Conservation (phyloP, 2,329 filamentous ascomycete species). For the Pseudogymnoascus sp. region DNA sequence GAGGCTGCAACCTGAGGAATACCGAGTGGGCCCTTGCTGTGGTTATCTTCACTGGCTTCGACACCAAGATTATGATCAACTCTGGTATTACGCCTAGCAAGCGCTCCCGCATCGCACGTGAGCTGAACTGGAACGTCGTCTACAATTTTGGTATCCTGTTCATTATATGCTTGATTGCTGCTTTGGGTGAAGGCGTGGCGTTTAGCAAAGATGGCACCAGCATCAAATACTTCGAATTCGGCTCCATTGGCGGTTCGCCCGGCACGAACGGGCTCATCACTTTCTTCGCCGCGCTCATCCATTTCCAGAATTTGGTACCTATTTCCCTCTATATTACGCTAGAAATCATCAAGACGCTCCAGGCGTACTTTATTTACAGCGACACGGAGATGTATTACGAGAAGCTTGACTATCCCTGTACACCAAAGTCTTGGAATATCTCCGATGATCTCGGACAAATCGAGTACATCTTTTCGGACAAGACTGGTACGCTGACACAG, state of each 20-base stretch:
- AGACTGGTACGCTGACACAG: constrained; percentile 82
- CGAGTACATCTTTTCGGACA: constrained; percentile 97
- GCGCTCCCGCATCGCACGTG: constrained; percentile 79
- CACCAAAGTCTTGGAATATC: constrained; percentile 98
- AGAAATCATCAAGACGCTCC: constrained; percentile 86
- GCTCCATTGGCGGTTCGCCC: constrained; percentile 68
- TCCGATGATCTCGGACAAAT: constrained; percentile 97
- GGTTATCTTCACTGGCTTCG: constrained; percentile 87
- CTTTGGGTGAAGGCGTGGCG: constrained; percentile 73
- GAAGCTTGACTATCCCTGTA: constrained; percentile 84
- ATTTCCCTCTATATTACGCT: constrained; percentile 97
- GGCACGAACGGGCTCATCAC: constrained; percentile 85
- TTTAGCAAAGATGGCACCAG: constrained; percentile 73
- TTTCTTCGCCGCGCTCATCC: constrained; percentile 89
- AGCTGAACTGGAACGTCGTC: constrained; percentile 94
- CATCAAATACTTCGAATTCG: constrained; percentile 74
- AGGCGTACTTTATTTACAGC: constrained; percentile 96
- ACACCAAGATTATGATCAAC: constrained; percentile 99
- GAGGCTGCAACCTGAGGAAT: constrained; percentile 88
- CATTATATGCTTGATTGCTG: constrained; percentile 79
- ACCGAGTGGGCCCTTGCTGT: constrained; percentile 94
- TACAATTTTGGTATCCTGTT: constrained; percentile 92
- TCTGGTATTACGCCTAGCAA: constrained; percentile 92
- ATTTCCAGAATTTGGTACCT: constrained; percentile 97
- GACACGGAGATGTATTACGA: constrained; percentile 97